These are phyloP conservation scores for Acanthamoeba triangularis DNA, from an alignment of 208 protist genomes.

Conservation along the genomic window DNA sequence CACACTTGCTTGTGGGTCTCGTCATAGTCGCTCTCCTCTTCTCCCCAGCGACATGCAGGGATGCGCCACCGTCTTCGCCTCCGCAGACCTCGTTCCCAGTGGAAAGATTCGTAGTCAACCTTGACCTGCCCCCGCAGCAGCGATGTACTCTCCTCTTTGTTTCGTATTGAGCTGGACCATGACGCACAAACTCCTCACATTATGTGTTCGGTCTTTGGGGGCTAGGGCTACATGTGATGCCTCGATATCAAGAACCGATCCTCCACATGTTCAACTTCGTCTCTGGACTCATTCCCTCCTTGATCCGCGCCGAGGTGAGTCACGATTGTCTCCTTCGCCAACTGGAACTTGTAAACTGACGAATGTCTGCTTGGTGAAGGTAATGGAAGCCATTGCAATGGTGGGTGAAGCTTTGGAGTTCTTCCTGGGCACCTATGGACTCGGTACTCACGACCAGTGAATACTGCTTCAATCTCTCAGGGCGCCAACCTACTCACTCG, in stretches of 20 bases:
- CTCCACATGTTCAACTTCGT: constrained; percentile 30
- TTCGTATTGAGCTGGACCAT: too few species aligned
- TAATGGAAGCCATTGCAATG: neutral
- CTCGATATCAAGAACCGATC: constrained; percentile 1
- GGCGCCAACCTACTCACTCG: neutral
- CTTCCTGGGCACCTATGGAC: constrained; percentile 18
- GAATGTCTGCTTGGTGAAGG: neutral
- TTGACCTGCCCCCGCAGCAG: constrained; percentile 59
- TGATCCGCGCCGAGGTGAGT: neutral
- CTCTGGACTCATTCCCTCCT: neutral
- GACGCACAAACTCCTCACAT: too few species aligned
- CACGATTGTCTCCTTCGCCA: neutral
- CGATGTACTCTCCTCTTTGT: too few species aligned
- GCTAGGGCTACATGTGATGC: neutral
- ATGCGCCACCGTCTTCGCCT: neutral
- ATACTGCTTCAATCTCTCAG: too few species aligned
- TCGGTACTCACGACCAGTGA: too few species aligned
- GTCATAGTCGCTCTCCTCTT: neutral
- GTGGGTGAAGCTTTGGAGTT: constrained; percentile 30
- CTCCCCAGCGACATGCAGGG: neutral
- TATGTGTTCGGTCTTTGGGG: neutral
- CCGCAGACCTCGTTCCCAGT: constrained; percentile 42
- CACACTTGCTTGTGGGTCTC: neutral
- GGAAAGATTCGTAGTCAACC: constrained; percentile 6
- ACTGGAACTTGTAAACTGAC: too few species aligned